These are phyloP conservation scores for Boeremia lycopersici DNA, from an alignment of 2,329 filamentous ascomycete species.

Conservation along the genomic window DNA sequence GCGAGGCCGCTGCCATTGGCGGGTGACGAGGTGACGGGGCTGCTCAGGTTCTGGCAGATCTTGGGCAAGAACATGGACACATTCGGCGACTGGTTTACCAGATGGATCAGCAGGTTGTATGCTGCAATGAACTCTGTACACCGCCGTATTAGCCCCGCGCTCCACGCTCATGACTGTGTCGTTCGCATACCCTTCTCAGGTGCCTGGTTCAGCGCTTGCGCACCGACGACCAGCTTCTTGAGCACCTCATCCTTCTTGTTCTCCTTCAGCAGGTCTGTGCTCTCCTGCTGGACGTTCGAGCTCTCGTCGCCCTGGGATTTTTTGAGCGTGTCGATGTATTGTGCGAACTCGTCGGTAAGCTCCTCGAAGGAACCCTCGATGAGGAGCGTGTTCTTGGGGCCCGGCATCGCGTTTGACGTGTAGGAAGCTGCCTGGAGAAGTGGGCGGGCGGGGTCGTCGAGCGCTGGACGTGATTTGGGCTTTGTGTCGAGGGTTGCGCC, in stretches of 20 bases:
- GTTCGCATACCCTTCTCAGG: constrained; percentile 75
- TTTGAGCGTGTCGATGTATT: constrained; percentile 85
- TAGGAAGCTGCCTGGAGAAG: constrained; percentile 29
- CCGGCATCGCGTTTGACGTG: constrained; percentile 58
- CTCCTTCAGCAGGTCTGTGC: constrained; percentile 72
- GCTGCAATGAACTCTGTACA: constrained; percentile 83
- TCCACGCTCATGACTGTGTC: constrained; percentile 16
- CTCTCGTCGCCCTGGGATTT: constrained; percentile 63
- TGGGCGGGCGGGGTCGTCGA: constrained; percentile 21
- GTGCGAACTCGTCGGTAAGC: constrained; percentile 90
- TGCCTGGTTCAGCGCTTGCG: constrained; percentile 76
- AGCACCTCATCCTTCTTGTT: constrained; percentile 82
- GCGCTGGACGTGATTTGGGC: constrained; percentile 19
- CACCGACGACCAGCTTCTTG: constrained; percentile 85
- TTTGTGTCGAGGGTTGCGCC: constrained; percentile 19
- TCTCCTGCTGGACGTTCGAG: constrained; percentile 62
- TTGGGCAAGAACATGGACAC: constrained; percentile 83
- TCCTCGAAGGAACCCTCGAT: constrained; percentile 95
- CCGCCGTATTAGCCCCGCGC: constrained; percentile 33
- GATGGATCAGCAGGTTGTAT: constrained; percentile 95
- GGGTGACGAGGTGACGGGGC: constrained; percentile 84
- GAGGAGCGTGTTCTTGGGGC: constrained; percentile 66
- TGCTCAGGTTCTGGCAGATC: constrained; percentile 84
- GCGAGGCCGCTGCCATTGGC: constrained; percentile 84
- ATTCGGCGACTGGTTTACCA: constrained; percentile 84